Percentiles rank a stretch among this genome's conserved stretches.
Evolutionary conservation across 1,284 basidiomycete genomes (phyloP).

Genomic region (Dichomitus squalens): DNA sequence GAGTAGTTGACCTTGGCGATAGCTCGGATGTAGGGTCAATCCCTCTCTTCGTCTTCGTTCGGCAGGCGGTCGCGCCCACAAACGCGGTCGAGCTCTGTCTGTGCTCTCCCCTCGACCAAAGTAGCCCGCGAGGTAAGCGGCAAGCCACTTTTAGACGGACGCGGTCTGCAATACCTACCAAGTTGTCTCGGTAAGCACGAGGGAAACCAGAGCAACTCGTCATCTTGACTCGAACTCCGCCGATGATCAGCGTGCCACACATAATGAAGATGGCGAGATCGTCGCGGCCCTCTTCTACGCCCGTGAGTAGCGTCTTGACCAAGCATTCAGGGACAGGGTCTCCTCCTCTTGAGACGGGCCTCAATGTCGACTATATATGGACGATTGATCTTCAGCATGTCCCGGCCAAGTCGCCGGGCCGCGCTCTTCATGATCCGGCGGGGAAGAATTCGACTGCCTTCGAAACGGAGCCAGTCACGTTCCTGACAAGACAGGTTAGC

Average conservation of each 20-base stretch:
- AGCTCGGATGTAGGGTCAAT: background rate
- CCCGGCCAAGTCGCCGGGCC: slow-evolving; percentile 34
- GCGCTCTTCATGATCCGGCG: background rate
- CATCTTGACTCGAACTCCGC: slow-evolving; percentile 45
- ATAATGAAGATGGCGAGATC: slow-evolving; percentile 42
- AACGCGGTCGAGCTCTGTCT: background rate
- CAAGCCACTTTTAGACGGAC: slow-evolving; percentile 25
- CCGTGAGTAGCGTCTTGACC: slow-evolving; percentile 41
- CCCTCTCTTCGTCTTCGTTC: background rate
- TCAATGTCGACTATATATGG: slow-evolving; percentile 27
- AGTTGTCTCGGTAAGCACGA: background rate
- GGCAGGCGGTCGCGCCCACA: background rate
- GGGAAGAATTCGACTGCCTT: background rate
- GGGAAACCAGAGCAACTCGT: slow-evolving; percentile 24
- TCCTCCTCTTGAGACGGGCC: slow-evolving; percentile 23
- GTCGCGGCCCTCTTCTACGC: slow-evolving; percentile 40
- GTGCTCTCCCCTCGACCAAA: slow-evolving; percentile 22
- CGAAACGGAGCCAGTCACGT: background rate
- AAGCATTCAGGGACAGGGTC: slow-evolving; percentile 32
- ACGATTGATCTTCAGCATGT: slow-evolving; percentile 33
- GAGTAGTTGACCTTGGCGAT: background rate
- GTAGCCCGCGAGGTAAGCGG: slow-evolving; percentile 20
- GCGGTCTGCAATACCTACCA: slow-evolving; percentile 19
- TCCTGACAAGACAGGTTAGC: background rate
- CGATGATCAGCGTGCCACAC: slow-evolving; percentile 41